Evolutionary conservation across 306 rosid genomes (phyloP).

Genomic region (Argentina anserina): DNA sequence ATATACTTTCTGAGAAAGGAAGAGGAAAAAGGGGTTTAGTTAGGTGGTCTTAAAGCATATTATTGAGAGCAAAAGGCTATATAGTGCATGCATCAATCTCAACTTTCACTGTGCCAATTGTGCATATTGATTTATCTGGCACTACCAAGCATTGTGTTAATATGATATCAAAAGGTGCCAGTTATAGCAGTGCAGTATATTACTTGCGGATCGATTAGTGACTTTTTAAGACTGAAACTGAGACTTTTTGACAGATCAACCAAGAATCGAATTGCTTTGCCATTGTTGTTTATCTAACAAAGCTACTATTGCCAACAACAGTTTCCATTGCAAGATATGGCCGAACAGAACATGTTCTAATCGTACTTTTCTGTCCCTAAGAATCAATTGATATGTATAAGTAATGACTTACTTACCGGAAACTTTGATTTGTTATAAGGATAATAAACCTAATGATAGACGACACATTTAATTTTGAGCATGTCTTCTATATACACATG

Average conservation of each 20-base stretch:
- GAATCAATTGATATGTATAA: neutral
- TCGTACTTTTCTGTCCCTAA: neutral
- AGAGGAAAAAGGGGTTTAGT: neutral
- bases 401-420: neutral
- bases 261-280: neutral
- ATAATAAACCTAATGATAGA: no score
- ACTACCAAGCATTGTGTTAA: constrained; percentile 12
- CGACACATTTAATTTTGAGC: no score
- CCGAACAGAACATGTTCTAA: neutral
- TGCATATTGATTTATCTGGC: constrained; percentile 13
- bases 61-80: neutral
- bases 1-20: neutral
- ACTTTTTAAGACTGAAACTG: constrained; percentile 12
- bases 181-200: constrained; percentile 10
- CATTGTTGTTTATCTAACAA: neutral
- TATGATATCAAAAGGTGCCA: constrained; percentile 23
- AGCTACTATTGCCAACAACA: neutral
- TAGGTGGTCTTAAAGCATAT: constrained; percentile 8
- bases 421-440: neutral
- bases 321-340: neutral
- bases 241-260: neutral
- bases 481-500: no score
- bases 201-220: neutral
- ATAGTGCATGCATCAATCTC: neutral
- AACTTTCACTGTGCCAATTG: constrained; percentile 2